phyloP scores from a whole-genome alignment of 1,284 basidiomycete species.

The Tilletia horrida region DNA sequence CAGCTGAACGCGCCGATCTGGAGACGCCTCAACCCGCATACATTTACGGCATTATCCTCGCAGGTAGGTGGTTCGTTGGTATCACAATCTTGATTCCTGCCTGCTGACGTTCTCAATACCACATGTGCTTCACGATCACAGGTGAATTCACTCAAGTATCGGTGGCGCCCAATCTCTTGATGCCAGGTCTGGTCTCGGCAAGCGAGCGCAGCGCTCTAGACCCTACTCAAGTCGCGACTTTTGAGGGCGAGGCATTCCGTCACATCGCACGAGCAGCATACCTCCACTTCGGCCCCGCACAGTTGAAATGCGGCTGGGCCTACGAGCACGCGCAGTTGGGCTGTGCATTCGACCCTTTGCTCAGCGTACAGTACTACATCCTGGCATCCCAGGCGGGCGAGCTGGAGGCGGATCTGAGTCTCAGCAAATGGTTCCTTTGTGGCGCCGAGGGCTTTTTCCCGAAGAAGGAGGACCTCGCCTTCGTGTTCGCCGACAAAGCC shows the following conservation, averaged over 20 bases:
- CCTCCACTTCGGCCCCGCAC: constrained; percentile 79
- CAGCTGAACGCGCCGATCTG: constrained; percentile 72
- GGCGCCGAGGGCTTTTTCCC: constrained; percentile 76
- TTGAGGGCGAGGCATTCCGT: constrained; percentile 34
- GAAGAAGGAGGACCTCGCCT: constrained; percentile 81
- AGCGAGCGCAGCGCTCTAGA: constrained; percentile 24
- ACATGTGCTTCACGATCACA: constrained; percentile 58
- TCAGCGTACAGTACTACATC: constrained; percentile 88
- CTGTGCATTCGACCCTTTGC: constrained; percentile 80
- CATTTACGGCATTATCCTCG: constrained; percentile 71
- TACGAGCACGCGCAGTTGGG: constrained; percentile 86
- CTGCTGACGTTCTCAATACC: constrained; percentile 57
- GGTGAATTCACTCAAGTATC: constrained; percentile 55
- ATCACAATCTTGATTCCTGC: constrained; percentile 65
- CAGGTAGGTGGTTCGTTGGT: constrained; percentile 55
- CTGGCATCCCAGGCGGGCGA: constrained; percentile 66
- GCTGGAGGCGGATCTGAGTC: constrained; percentile 88
- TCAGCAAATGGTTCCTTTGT: constrained; percentile 92
- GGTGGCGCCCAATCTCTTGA: constrained; percentile 34
- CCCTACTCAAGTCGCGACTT: constrained; percentile 31
- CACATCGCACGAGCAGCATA: constrained; percentile 76
- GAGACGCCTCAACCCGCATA: constrained; percentile 81
- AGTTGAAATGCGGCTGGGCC: constrained; percentile 81
- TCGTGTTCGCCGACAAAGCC: constrained; percentile 87
- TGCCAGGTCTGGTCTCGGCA: constrained; percentile 38